Evolutionary conservation across 805 yeast genomes (phyloP).

Genomic region (Cyberlindnera xishuangbannaensis): DNA sequence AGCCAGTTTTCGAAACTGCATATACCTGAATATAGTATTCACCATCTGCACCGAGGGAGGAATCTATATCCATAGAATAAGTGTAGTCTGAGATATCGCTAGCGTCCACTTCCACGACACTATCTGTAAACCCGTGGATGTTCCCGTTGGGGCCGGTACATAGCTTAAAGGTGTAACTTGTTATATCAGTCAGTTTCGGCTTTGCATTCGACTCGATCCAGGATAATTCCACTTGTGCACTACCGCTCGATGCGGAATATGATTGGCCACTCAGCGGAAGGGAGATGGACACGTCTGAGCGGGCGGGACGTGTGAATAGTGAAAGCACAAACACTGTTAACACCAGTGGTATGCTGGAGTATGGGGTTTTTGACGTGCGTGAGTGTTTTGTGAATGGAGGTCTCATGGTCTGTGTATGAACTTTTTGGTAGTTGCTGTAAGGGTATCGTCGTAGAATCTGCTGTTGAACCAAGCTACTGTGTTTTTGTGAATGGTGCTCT

Average conservation of each 20-base stretch:
- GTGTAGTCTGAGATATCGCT: constrained; percentile 27
- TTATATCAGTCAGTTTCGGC: constrained; percentile 41
- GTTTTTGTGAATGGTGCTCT: too few species aligned
- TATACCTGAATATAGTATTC: constrained; percentile 66
- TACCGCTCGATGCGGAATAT: constrained; percentile 22
- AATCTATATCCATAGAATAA: constrained; percentile 37
- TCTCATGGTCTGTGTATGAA: too few species aligned
- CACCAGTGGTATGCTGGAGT: too few species aligned
- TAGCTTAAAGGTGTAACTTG: constrained; percentile 45
- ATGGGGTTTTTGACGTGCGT: too few species aligned
- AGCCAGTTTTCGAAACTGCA: constrained; percentile 40
- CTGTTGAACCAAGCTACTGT: too few species aligned
- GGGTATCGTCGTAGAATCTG: too few species aligned
- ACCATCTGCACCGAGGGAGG: constrained; percentile 54
- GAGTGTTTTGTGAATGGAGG: too few species aligned
- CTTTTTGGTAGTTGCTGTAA: too few species aligned
- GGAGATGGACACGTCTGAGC: constrained; percentile 25
- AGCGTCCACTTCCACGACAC: constrained; percentile 27
- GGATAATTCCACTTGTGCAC: constrained; percentile 25
- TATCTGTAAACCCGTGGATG: constrained; percentile 35
- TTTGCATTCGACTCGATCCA: constrained; percentile 54
- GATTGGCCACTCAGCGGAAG: constrained; percentile 19
- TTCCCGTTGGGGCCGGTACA: constrained; percentile 61
- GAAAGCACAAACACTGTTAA: too few species aligned
- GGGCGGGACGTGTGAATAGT: constrained; percentile 3